Conservation (phyloP, 306 rosid genomes). For the Pterocarpus macrocarpus region DNA sequence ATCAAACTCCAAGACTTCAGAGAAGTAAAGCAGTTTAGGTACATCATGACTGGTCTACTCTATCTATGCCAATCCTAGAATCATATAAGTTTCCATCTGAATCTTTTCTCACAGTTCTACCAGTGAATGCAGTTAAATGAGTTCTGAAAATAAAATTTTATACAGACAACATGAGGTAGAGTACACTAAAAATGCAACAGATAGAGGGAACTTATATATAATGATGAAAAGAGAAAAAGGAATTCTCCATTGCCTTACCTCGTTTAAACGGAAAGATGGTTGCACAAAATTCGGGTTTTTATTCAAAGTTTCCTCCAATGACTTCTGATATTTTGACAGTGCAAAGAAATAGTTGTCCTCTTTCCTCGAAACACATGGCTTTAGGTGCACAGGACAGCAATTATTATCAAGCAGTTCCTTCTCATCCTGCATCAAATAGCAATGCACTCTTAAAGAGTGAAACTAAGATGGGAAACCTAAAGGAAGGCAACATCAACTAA, state of each 20-base stretch:
- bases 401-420: slow-evolving; percentile 86
- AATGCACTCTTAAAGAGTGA: slow-evolving; percentile 31
- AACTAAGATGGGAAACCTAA: slow-evolving; percentile 30
- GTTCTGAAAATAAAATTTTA: slow-evolving; percentile 33
- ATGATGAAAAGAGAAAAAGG: slow-evolving; percentile 23
- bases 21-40: neutral
- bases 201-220: neutral
- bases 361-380: slow-evolving; percentile 90
- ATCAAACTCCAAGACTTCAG: slow-evolving; percentile 13
- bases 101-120: neutral
- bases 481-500: slow-evolving; percentile 22
- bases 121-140: slow-evolving; percentile 16
- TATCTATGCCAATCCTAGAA: slow-evolving; percentile 20
- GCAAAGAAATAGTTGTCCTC: slow-evolving; percentile 96
- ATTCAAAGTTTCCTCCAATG: slow-evolving; percentile 73
- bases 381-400: slow-evolving; percentile 87
- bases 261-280: slow-evolving; percentile 84
- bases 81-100: slow-evolving; percentile 14
- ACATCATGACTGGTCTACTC: slow-evolving; percentile 13
- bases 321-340: slow-evolving; percentile 81
- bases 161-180: slow-evolving; percentile 23
- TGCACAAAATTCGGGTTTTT: slow-evolving; percentile 84
- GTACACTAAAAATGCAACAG: slow-evolving; percentile 1
- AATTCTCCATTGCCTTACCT: slow-evolving; percentile 61
- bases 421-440: slow-evolving; percentile 73